Percentiles rank a stretch among this genome's conserved stretches.
Evolutionary conservation across 2,329 filamentous ascomycete genomes (phyloP).

Genomic region (Penicillium nordicum): DNA sequence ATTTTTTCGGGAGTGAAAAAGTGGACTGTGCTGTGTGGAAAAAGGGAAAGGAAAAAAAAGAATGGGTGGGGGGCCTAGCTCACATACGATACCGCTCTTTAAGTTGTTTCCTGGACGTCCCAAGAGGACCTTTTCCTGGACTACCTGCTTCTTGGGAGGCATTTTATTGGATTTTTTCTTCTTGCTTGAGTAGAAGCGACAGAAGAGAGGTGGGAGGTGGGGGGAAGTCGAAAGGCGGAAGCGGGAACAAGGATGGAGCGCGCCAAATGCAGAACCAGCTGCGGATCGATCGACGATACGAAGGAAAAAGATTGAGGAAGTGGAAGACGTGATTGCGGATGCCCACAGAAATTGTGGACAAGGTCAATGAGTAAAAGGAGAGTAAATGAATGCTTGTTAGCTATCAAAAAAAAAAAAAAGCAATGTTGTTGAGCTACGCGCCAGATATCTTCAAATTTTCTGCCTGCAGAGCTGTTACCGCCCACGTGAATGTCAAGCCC

Average conservation of each 20-base stretch:
- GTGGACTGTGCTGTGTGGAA: constrained; percentile 27
- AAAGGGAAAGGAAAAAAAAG: constrained; percentile 29
- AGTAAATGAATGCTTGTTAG: constrained; percentile 10
- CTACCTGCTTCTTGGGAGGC: constrained; percentile 86
- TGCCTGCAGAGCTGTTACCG: constrained; percentile 22
- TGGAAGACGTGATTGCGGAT: constrained; percentile 31
- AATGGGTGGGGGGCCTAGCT: constrained; percentile 44
- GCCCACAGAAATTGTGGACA: constrained; percentile 21
- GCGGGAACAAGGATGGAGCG: constrained; percentile 34
- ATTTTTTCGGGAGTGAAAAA: constrained; percentile 24
- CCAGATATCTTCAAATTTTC: constrained; percentile 23
- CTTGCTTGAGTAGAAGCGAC: constrained; percentile 54
- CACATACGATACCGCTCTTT: constrained; percentile 97
- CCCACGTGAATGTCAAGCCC: constrained; percentile 27
- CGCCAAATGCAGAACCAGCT: constrained; percentile 61
- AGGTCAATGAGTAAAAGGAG: constrained; percentile 13
- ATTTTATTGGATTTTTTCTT: constrained; percentile 69
- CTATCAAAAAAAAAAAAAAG: constrained; percentile 1
- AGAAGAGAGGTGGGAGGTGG: constrained; percentile 28
- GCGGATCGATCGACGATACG: constrained; percentile 56
- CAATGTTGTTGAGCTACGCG: constrained; percentile 5
- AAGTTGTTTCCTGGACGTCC: constrained; percentile 95
- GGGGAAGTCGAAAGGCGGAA: constrained; percentile 41
- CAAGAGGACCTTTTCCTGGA: constrained; percentile 94
- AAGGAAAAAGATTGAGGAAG: constrained; percentile 42